Evolutionary conservation across 2,329 filamentous ascomycete species (phyloP).

Genomic region (Didymella keratinophila): DNA sequence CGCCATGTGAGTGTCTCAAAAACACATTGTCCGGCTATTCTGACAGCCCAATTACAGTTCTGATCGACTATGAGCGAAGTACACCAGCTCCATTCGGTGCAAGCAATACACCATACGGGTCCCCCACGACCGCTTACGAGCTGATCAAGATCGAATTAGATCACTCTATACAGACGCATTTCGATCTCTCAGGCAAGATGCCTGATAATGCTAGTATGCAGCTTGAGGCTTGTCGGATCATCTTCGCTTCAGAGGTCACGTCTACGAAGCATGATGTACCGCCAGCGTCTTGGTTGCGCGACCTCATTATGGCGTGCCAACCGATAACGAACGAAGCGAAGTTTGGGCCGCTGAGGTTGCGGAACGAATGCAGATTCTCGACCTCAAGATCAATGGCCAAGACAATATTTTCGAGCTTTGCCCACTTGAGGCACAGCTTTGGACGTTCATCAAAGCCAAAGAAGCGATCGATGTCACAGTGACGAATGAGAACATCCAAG

Average conservation of each 20-base stretch:
- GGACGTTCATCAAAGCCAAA: conserved; percentile 25
- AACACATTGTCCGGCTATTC: background rate
- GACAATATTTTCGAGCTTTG: conserved; percentile 36
- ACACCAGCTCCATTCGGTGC: conserved; percentile 33
- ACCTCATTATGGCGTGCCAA: conserved; percentile 36
- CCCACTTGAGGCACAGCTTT: conserved; percentile 33
- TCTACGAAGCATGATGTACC: conserved; percentile 12
- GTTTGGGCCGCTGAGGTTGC: conserved; percentile 31
- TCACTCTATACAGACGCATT: conserved; percentile 32
- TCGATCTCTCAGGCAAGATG: conserved; percentile 30
- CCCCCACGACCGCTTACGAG: conserved; percentile 37
- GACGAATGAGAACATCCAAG: conserved; percentile 26
- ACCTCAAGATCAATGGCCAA: conserved; percentile 15
- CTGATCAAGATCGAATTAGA: conserved; percentile 38
- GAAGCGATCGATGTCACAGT: conserved; percentile 4
- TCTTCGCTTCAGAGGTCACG: conserved; percentile 34
- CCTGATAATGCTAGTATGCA: conserved; percentile 35
- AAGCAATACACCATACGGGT: conserved; percentile 32
- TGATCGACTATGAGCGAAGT: conserved; percentile 32
- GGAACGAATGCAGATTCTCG: conserved; percentile 21
- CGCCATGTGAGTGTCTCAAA: conserved; percentile 25
- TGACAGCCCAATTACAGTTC: conserved; percentile 23
- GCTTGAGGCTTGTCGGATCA: conserved; percentile 38
- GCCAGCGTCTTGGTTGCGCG: conserved; percentile 33
- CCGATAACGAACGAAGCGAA: conserved; percentile 29